These are phyloP conservation scores for Elsinoe necatrix DNA, from an alignment of 2,329 filamentous ascomycete species.

Conservation along the genomic window DNA sequence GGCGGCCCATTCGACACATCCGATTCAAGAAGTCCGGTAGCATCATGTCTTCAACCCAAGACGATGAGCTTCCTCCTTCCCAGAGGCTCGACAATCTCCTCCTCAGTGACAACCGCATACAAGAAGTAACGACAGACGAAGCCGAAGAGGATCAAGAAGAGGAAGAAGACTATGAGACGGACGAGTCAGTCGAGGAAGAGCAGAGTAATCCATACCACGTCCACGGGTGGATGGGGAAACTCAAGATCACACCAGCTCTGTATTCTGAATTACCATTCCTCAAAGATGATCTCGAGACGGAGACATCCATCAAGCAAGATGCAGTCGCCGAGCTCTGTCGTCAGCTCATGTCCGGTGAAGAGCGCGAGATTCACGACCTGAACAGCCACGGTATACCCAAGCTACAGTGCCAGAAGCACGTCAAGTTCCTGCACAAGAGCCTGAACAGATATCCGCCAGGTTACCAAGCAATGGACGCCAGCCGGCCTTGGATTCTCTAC, in stretches of 20 bases:
- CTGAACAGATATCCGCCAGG: constrained; percentile 55
- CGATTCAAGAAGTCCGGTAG: background rate
- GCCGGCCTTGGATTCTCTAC: constrained; percentile 88
- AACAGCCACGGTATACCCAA: constrained; percentile 67
- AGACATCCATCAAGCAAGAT: constrained; percentile 60
- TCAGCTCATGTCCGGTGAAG: constrained; percentile 53
- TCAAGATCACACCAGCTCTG: constrained; percentile 38
- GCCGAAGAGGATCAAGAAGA: constrained; percentile 23
- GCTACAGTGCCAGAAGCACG: constrained; percentile 57
- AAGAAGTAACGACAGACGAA: constrained; percentile 26
- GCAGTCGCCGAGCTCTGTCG: constrained; percentile 60
- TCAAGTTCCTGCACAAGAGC: constrained; percentile 51
- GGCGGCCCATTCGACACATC: background rate
- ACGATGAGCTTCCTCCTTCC: constrained; percentile 17
- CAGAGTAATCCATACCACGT: constrained; percentile 13
- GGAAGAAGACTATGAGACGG: constrained; percentile 15
- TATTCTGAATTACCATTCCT: constrained; percentile 55
- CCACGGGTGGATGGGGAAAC: constrained; percentile 17
- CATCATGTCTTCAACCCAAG: constrained; percentile 1
- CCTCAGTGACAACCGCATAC: constrained; percentile 23
- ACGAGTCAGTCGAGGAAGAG: constrained; percentile 20
- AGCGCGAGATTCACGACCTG: constrained; percentile 38
- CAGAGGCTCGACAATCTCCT: constrained; percentile 26
- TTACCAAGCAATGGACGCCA: constrained; percentile 73
- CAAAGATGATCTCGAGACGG: constrained; percentile 56